Percentiles rank a stretch among this genome's conserved stretches.
phyloP scores from a whole-genome alignment of 805 yeast genomes.

The Candida endomychidarum region DNA sequence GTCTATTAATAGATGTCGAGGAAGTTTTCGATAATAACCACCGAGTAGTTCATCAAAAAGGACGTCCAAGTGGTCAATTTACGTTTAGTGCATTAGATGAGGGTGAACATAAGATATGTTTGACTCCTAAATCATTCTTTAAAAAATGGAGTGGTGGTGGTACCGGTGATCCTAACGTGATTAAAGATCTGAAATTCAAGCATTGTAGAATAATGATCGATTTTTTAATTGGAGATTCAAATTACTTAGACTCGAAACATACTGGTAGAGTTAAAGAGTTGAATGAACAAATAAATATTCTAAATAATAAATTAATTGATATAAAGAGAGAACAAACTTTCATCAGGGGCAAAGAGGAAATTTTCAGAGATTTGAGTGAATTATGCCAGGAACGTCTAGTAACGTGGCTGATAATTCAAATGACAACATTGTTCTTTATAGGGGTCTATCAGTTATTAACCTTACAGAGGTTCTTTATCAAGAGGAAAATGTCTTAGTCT shows the following conservation, averaged over 20 bases:
- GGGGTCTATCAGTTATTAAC: conserved; percentile 23
- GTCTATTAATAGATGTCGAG: conserved; percentile 38
- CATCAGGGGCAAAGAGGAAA: conserved; percentile 25
- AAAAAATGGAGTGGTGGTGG: conserved; percentile 19
- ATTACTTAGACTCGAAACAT: conserved; percentile 31
- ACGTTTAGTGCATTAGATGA: conserved; percentile 25
- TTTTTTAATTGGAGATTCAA: conserved; percentile 23
- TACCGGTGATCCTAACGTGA: conserved; percentile 12
- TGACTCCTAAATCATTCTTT: conserved; percentile 26
- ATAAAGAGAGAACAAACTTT: conserved; percentile 65
- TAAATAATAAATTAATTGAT: conserved; percentile 56
- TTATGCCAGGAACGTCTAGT: conserved; percentile 22
- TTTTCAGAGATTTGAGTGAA: conserved; percentile 27
- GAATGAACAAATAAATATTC: conserved; percentile 53
- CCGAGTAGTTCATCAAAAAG: conserved; percentile 27
- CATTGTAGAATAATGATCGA: conserved; percentile 21
- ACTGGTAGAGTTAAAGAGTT: conserved; percentile 51
- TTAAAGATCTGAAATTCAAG: conserved; percentile 23
- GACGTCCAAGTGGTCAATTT: conserved; percentile 25
- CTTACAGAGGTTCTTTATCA: conserved; percentile 19
- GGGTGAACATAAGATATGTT: conserved; percentile 28
- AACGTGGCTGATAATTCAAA: conserved; percentile 23
- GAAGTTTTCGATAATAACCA: conserved; percentile 39
- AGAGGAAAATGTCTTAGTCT: conserved; percentile 4
- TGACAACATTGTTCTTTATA: conserved; percentile 16